A percentile compares a stretch with the other conserved stretches of the same genome.
phyloP scores from a whole-genome alignment of 768 basidiomycete genomes.

The Chlorophyllum brunneum region DNA sequence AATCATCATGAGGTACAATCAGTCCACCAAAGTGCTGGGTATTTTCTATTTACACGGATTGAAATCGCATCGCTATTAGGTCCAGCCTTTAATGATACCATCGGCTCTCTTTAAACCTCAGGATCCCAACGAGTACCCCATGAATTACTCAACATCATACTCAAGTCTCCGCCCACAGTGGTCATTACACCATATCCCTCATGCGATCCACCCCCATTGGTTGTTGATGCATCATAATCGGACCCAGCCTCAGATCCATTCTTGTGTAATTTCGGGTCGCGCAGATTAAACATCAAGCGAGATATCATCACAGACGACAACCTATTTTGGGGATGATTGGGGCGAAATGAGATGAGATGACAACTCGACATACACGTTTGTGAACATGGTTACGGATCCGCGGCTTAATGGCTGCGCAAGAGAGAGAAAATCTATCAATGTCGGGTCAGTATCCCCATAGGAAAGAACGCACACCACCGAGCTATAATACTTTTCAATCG shows the following conservation, averaged over 20 bases:
- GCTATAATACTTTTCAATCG: constrained; percentile 16
- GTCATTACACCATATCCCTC: too few species aligned
- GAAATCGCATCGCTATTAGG: too few species aligned
- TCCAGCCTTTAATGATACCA: too few species aligned
- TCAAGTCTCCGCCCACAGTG: too few species aligned
- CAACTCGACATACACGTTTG: neutral
- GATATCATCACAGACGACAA: neutral
- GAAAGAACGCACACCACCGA: constrained; percentile 26
- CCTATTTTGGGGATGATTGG: neutral
- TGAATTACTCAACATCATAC: too few species aligned
- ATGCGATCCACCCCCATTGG: neutral
- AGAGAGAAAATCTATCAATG: neutral
- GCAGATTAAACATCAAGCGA: constrained; percentile 4
- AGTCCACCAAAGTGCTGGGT: too few species aligned
- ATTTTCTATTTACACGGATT: too few species aligned
- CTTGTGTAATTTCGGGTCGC: neutral
- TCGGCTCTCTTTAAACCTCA: too few species aligned
- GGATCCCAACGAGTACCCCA: too few species aligned
- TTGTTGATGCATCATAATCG: neutral
- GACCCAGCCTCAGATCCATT: neutral
- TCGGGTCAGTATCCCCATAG: neutral
- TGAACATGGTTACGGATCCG: neutral
- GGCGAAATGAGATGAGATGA: neutral
- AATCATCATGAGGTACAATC: too few species aligned
- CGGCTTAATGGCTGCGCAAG: neutral